phyloP scores from a whole-genome alignment of 2,329 filamentous ascomycete genomes.

The Septoria linicola region DNA sequence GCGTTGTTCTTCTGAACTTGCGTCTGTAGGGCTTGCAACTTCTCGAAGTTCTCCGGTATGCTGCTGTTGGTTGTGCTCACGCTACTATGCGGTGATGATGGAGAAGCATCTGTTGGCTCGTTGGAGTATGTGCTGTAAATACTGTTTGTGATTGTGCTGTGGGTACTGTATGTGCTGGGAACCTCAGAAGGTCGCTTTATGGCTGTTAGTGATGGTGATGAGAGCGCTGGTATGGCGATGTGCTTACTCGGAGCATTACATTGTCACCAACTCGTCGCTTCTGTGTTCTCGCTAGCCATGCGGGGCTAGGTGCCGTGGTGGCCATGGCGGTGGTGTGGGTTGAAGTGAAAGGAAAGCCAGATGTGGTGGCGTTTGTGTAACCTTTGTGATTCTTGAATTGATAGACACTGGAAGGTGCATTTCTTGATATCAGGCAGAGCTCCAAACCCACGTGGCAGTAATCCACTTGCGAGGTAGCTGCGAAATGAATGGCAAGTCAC shows the following conservation, averaged over 20 bases:
- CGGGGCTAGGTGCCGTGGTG: slow-evolving; percentile 11
- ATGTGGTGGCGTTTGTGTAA: slow-evolving; percentile 8
- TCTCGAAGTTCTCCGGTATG: slow-evolving; percentile 18
- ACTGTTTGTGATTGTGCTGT: slow-evolving; percentile 17
- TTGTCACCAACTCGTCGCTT: slow-evolving; percentile 20
- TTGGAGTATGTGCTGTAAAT: slow-evolving; percentile 11
- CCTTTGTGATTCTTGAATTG: not conserved
- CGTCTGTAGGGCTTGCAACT: slow-evolving; percentile 20
- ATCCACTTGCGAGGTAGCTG: not conserved
- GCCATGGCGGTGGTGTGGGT: slow-evolving; percentile 11
- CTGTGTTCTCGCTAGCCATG: slow-evolving; percentile 23
- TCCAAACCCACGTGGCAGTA: too few species aligned
- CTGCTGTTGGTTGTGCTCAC: slow-evolving; percentile 18
- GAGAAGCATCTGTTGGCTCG: slow-evolving; percentile 12
- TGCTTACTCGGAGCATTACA: slow-evolving; percentile 19
- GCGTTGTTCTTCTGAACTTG: slow-evolving; percentile 25
- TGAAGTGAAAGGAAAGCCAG: not conserved
- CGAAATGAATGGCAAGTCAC: not conserved
- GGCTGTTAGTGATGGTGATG: not conserved
- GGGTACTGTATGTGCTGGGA: slow-evolving; percentile 9
- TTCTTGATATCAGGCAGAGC: too few species aligned
- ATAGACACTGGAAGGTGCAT: not conserved
- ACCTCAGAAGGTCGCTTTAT: slow-evolving; percentile 20
- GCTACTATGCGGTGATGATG: slow-evolving; percentile 20
- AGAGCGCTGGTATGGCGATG: not conserved